These are phyloP conservation scores for Phytophthora idaei DNA, from an alignment of 352 stramenopile species.

Conservation along the genomic window DNA sequence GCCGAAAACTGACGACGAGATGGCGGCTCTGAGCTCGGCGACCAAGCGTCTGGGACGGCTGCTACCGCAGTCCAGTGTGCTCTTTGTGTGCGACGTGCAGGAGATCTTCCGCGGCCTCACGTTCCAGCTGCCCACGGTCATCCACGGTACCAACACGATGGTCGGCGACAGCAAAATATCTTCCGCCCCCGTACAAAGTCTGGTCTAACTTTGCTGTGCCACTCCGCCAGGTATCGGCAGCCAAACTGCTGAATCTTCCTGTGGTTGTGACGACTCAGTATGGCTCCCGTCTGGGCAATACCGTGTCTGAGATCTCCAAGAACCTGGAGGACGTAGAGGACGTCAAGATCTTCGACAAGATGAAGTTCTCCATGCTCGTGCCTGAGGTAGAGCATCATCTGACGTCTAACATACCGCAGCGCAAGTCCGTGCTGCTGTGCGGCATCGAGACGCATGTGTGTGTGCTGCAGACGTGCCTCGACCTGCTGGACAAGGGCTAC, in stretches of 20 bases:
- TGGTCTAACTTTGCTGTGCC: constrained; percentile 1
- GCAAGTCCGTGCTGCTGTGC: constrained; percentile 93
- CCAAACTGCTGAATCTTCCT: constrained; percentile 91
- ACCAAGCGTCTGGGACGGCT: constrained; percentile 56
- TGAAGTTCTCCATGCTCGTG: constrained; percentile 98
- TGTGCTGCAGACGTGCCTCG: constrained; percentile 96
- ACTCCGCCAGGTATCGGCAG: constrained; percentile 46
- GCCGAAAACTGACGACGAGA: constrained; percentile 5
- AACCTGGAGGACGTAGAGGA: constrained; percentile 49
- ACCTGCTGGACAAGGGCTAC: constrained; percentile 95
- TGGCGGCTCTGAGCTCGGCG: constrained; percentile 35
- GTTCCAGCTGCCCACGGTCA: constrained; percentile 92
- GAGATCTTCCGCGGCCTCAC: constrained; percentile 95
- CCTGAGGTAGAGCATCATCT: constrained; percentile 90
- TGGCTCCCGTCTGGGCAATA: constrained; percentile 93
- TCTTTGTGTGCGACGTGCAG: constrained; percentile 98
- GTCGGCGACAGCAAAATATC: constrained; percentile 7
- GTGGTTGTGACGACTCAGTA: constrained; percentile 97
- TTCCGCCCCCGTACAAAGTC: neutral
- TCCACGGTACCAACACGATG: constrained; percentile 80
- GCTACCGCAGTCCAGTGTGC: constrained; percentile 69
- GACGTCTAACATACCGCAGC: constrained; percentile 41
- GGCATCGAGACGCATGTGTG: constrained; percentile 97
- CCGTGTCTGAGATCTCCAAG: constrained; percentile 77
- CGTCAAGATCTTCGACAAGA: constrained; percentile 95